Base-by-base conservation (phyloP, 1,284 basidiomycete genomes). In the Leccinum subspadiceum region DNA sequence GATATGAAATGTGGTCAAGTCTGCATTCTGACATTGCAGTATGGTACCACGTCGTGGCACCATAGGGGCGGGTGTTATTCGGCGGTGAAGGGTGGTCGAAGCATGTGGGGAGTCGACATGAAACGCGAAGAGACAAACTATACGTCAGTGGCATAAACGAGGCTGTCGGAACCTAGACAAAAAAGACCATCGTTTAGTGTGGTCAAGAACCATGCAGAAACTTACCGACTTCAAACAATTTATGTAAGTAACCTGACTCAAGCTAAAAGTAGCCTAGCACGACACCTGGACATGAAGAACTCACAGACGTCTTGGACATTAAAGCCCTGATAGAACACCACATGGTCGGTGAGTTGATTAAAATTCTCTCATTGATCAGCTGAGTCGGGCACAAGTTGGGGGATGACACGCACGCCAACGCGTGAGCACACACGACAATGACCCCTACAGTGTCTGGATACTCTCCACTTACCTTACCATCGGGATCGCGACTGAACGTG, bases 81-180 rank as follows among this genome's bases (percentile, higher is more conserved):
- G 55, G 69, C 67, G 68, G 69, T 61, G 64, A 52, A 66, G 68
- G 66, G 66, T 54, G 54, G 53, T 60, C 67, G 59, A 64, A 57
- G 48, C 10, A 53, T 66, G 69, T 70, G 67, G 69, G 63, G 69
- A 57, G 67, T 68, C 60, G 51, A 70, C 53, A 58, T 68, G 67
- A 68, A 68, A 68, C 67, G 50, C 49, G 44, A 59, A 29, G 58
- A 57, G 44, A 58, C 37, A 53, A 61, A 65, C 67, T 66, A 67
- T 68, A 68, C 66, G 66, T 71, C 69, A 71, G 55, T 51, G 52
- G 65, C 37, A 59, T 41, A 61, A 50, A 46, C 44, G 44, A 48
- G 46, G 50, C 24, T 33, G 10, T 29, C 50, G n/a, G 50, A 56
- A 61, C 56, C 46, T 10, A 39, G 55, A 52, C 62, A 57, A 54